These are phyloP conservation scores for Rhizopus sp. DNA, from an alignment of 371 early-diverging fungal genomes.

Conservation along the genomic window DNA sequence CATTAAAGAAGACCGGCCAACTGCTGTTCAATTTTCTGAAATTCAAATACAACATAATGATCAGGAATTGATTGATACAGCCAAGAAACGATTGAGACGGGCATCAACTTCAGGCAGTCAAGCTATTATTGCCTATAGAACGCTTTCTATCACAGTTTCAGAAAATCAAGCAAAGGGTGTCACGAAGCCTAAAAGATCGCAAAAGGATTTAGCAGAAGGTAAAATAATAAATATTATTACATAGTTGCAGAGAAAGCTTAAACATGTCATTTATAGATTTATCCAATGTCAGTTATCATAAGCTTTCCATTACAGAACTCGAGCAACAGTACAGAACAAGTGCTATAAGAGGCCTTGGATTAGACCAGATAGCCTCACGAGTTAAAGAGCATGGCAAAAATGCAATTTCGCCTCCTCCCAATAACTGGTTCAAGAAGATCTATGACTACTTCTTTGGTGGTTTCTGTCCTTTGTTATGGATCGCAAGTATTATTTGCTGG, in stretches of 20 bases:
- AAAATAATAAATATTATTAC: conserved; percentile 3
- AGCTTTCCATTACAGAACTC: conserved; percentile 35
- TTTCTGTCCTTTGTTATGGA: conserved; percentile 43
- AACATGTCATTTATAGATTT: conserved; percentile 14
- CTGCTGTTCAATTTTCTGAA: conserved; percentile 11
- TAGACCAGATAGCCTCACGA: conserved; percentile 36
- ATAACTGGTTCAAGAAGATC: conserved; percentile 48
- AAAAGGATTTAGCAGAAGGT: conserved; percentile 32
- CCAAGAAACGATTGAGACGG: conserved; percentile 8
- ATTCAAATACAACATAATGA: neutral
- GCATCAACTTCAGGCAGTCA: conserved; percentile 20
- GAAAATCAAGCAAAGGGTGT: conserved; percentile 25
- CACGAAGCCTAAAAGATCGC: conserved; percentile 12
- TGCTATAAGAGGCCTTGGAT: conserved; percentile 43
- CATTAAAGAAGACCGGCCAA: neutral
- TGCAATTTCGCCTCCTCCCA: conserved; percentile 45
- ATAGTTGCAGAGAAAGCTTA: neutral
- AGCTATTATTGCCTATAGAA: conserved; percentile 37
- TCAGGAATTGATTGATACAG: conserved; percentile 1
- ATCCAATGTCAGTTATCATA: conserved; percentile 27
- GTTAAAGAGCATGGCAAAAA: conserved; percentile 54
- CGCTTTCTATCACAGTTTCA: conserved; percentile 38
- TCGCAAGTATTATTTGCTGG: conserved; percentile 46
- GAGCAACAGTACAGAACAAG: conserved; percentile 48
- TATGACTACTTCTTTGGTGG: conserved; percentile 46